A percentile compares a stretch with the other conserved stretches of the same genome.
Evolutionary conservation across 305 asterid genomes (phyloP).

Genomic region (Euphrasia arctica): DNA sequence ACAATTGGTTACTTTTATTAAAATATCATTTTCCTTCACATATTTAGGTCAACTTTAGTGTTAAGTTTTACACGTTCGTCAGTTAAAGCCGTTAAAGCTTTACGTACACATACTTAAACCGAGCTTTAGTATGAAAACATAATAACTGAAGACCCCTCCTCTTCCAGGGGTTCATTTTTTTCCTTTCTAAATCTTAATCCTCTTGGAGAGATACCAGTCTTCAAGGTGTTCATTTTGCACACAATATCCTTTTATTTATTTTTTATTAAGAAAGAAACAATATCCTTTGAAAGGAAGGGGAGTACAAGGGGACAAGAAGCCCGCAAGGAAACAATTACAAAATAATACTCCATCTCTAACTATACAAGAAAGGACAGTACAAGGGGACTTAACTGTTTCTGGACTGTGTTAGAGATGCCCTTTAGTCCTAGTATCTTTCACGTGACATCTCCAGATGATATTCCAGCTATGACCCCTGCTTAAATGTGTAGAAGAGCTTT

Average conservation of each 20-base stretch:
- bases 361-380: no score
- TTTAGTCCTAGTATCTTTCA: neutral
- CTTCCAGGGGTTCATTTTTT: neutral
- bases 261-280: no score
- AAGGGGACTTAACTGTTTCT: slow-evolving; percentile 12
- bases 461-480: slow-evolving; percentile 2
- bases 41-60: slow-evolving; percentile 5
- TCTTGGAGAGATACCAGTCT: slow-evolving; percentile 9
- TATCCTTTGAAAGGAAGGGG: no score
- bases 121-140: slow-evolving; percentile 1
- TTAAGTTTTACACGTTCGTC: slow-evolving; percentile 18
- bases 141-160: slow-evolving; percentile 9
- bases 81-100: slow-evolving; percentile 6
- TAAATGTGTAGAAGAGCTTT: slow-evolving; percentile 10
- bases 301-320: no score
- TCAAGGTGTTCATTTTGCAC: slow-evolving; percentile 12
- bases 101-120: slow-evolving; percentile 1
- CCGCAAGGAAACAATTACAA: no score
- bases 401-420: neutral
- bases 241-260: no score
- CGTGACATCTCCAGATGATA: slow-evolving; percentile 10
- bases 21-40: slow-evolving; percentile 7
- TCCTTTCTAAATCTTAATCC: neutral
- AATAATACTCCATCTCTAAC: no score
- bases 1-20: neutral